Conservation (phyloP, 2,329 filamentous ascomycete genomes). For the Calonectria naviculata region DNA sequence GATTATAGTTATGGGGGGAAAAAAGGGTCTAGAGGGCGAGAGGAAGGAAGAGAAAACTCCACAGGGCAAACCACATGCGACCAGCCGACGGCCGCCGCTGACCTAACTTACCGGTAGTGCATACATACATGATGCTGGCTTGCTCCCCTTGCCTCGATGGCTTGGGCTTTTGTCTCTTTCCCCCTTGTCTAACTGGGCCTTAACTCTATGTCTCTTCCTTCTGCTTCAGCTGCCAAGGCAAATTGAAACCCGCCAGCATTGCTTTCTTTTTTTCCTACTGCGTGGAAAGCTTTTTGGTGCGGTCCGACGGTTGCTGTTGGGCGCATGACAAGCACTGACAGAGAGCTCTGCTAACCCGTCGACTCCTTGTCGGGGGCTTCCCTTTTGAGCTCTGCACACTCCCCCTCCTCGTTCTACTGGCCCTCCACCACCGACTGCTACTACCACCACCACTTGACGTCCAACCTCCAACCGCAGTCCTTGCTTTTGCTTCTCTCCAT, state of each 20-base stretch:
- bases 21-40: no score
- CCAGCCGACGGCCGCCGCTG: background rate
- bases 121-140: slow-evolving; percentile 4
- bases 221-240: background rate
- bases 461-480: background rate
- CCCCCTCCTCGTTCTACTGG: background rate
- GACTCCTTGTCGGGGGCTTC: background rate
- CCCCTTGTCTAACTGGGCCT: background rate
- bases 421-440: slow-evolving; percentile 12
- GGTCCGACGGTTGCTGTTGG: background rate
- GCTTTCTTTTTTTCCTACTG: background rate
- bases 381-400: slow-evolving; percentile 1
- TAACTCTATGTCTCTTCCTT: no score
- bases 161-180: background rate
- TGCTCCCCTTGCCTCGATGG: background rate
- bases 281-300: background rate
- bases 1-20: slow-evolving; percentile 1
- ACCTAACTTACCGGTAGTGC: background rate
- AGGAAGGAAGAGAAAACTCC: background rate
- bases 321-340: slow-evolving; percentile 3
- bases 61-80: slow-evolving; percentile 9
- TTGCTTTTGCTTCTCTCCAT: background rate
- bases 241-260: background rate
- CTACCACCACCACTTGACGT: background rate
- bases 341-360: background rate